A percentile compares a stretch with the other conserved stretches of the same genome.
These are phyloP conservation scores for Xylariaceae sp. DNA, from an alignment of 2,329 filamentous ascomycete species.

Conservation along the genomic window DNA sequence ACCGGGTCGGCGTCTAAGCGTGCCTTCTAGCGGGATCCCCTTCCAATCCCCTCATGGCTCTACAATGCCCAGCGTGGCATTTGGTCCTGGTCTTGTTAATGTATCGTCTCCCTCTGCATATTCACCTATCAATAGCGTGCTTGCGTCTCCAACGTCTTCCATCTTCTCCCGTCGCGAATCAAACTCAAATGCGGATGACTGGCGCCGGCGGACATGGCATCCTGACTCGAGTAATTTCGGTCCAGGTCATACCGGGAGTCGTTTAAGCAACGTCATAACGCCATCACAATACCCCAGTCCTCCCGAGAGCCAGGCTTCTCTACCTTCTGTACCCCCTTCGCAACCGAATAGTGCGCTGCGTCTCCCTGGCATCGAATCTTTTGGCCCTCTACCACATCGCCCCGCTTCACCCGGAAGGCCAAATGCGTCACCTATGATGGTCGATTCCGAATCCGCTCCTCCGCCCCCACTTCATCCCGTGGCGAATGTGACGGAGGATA, in stretches of 20 bases:
- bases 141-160: conserved; percentile 63
- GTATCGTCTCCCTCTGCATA: conserved; percentile 53
- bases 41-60: conserved; percentile 63
- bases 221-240: conserved; percentile 66
- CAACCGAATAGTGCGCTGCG: conserved; percentile 60
- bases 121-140: conserved; percentile 55
- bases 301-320: conserved; percentile 49
- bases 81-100: conserved; percentile 51
- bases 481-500: conserved; percentile 36
- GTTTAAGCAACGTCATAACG: conserved; percentile 71
- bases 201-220: conserved; percentile 86
- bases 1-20: conserved; percentile 72
- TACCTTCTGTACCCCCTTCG: conserved; percentile 38
- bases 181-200: conserved; percentile 62
- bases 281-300: conserved; percentile 55
- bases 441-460: conserved; percentile 53
- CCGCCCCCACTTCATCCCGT: conserved; percentile 33
- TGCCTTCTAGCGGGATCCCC: conserved; percentile 71
- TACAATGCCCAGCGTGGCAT: conserved; percentile 53
- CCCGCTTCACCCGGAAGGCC: conserved; percentile 61
- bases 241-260: conserved; percentile 61
- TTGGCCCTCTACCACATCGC: conserved; percentile 68
- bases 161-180: conserved; percentile 65
- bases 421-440: conserved; percentile 70
- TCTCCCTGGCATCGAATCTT: conserved; percentile 87